Evolutionary conservation across 805 yeast species (phyloP).

Genomic region (Lachancea sp.): DNA sequence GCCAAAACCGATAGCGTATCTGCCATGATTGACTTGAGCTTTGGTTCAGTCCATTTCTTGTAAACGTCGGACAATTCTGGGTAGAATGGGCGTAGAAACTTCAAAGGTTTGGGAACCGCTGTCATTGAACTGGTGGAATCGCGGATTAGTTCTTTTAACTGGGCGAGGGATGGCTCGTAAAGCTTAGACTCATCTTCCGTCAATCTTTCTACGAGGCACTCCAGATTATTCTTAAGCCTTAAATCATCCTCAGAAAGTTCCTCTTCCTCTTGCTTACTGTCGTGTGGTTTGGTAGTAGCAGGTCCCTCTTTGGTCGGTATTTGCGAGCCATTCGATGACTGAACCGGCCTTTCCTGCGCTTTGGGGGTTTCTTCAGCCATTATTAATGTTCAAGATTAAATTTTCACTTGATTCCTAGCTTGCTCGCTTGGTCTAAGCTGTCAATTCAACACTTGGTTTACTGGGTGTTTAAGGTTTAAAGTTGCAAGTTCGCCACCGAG

Average conservation of each 20-base stretch:
- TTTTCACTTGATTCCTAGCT: background rate
- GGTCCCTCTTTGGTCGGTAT: slow-evolving; percentile 13
- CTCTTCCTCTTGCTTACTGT: slow-evolving; percentile 47
- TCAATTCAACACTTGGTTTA: background rate
- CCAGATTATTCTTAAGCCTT: slow-evolving; percentile 79
- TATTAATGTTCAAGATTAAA: background rate
- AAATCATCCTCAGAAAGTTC: slow-evolving; percentile 92
- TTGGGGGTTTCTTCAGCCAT: slow-evolving; percentile 19
- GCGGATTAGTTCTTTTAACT: slow-evolving; percentile 70
- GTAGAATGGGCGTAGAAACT: slow-evolving; percentile 86
- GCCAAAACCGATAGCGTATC: slow-evolving; percentile 90
- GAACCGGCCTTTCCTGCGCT: slow-evolving; percentile 13
- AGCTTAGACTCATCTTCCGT: slow-evolving; percentile 42
- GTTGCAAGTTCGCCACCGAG: slow-evolving; percentile 9
- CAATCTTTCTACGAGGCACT: slow-evolving; percentile 75
- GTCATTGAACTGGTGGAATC: slow-evolving; percentile 98
- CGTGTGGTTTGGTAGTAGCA: slow-evolving; percentile 16
- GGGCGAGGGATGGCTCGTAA: slow-evolving; percentile 56
- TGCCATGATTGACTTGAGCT: slow-evolving; percentile 55
- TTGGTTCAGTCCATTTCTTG: slow-evolving; percentile 54
- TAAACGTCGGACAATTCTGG: slow-evolving; percentile 59
- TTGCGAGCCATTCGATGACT: slow-evolving; percentile 8
- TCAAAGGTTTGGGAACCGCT: slow-evolving; percentile 97
- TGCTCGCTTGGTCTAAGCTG: background rate
- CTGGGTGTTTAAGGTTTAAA: background rate